A percentile compares a stretch with the other conserved stretches of the same genome.
Conservation (phyloP, 805 yeast species). For the Wilhelminamyces savonicus region DNA sequence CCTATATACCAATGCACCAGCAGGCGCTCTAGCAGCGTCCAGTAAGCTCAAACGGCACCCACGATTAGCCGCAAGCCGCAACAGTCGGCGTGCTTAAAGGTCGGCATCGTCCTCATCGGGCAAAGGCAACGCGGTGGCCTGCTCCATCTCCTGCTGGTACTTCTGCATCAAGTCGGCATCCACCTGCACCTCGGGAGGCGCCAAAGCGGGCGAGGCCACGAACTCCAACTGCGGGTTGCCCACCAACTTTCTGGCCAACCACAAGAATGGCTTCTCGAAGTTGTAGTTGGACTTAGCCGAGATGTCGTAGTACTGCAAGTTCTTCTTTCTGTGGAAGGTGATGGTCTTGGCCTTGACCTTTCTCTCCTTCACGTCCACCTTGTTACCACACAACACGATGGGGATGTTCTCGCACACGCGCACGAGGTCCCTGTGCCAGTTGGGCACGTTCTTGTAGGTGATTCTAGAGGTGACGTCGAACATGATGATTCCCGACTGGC, state of each 20-base stretch:
- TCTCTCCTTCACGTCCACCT: slow-evolving; percentile 99
- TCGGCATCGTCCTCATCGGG: slow-evolving; percentile 99
- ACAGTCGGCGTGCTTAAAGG: slow-evolving; percentile 51
- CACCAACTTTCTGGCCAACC: slow-evolving; percentile 99
- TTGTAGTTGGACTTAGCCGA: slow-evolving; percentile 99
- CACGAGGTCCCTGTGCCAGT: slow-evolving; percentile 99
- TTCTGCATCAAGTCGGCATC: slow-evolving; percentile 95
- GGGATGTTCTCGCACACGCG: slow-evolving; percentile 99
- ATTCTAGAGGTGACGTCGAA: slow-evolving; percentile 99
- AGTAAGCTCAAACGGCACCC: neutral
- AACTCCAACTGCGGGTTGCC: slow-evolving; percentile 98
- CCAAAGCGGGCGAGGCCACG: slow-evolving; percentile 98
- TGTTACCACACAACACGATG: slow-evolving; percentile 97
- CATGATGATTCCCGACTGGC: slow-evolving; percentile 99
- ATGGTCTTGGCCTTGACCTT: slow-evolving; percentile 99
- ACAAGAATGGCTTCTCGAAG: slow-evolving; percentile 99
- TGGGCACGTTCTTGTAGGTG: slow-evolving; percentile 99
- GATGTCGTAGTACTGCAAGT: slow-evolving; percentile 98
- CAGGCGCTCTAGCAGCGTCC: neutral
- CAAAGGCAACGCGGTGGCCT: slow-evolving; percentile 98
- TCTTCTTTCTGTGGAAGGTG: slow-evolving; percentile 99
- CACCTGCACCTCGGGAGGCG: slow-evolving; percentile 98
- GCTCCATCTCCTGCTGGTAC: slow-evolving; percentile 99
- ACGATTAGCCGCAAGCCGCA: neutral
- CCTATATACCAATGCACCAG: too few relatives aligned